Conservation (phyloP, 495 filamentous ascomycete species). For the Podospora anserina region DNA sequence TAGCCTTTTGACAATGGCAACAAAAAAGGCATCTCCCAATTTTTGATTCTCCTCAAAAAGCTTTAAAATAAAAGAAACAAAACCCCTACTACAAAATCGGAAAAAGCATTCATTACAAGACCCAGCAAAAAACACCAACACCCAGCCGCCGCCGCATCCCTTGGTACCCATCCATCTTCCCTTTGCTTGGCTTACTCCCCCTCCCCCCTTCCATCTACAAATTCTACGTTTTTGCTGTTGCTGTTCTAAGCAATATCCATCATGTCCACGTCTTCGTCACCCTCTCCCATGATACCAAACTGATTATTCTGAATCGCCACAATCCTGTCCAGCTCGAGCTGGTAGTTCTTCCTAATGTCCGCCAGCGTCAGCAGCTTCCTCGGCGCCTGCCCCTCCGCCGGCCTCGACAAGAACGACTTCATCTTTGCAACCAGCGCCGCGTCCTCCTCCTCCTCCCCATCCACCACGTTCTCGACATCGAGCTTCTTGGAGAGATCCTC, state of each 20-base stretch:
- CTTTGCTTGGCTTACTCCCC: background rate
- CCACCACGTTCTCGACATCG: conserved; percentile 12
- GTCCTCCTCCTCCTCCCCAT: conserved; percentile 32
- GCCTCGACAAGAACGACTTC: conserved; percentile 17
- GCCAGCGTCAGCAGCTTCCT: conserved; percentile 73
- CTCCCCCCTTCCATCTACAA: background rate
- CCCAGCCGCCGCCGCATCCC: conserved; percentile 1
- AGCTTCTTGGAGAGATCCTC: conserved; percentile 25
- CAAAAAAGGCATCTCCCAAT: conserved; percentile 2
- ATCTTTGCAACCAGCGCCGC: conserved; percentile 26
- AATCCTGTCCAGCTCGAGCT: conserved; percentile 78
- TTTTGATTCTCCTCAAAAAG: conserved; percentile 6
- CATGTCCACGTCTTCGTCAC: conserved; percentile 41
- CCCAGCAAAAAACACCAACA: background rate
- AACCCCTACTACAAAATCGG: background rate
- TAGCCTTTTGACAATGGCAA: background rate
- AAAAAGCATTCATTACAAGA: background rate
- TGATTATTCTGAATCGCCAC: conserved; percentile 58
- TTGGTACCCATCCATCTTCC: background rate
- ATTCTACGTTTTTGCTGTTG: background rate
- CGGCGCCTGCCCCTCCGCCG: conserved; percentile 25
- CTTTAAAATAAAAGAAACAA: background rate
- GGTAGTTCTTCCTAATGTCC: conserved; percentile 80
- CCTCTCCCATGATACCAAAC: conserved; percentile 45
- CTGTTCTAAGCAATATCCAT: conserved; percentile 39